Evolutionary conservation across 1,284 basidiomycete species (phyloP).

Genomic region (Ceratobasidium sp.): DNA sequence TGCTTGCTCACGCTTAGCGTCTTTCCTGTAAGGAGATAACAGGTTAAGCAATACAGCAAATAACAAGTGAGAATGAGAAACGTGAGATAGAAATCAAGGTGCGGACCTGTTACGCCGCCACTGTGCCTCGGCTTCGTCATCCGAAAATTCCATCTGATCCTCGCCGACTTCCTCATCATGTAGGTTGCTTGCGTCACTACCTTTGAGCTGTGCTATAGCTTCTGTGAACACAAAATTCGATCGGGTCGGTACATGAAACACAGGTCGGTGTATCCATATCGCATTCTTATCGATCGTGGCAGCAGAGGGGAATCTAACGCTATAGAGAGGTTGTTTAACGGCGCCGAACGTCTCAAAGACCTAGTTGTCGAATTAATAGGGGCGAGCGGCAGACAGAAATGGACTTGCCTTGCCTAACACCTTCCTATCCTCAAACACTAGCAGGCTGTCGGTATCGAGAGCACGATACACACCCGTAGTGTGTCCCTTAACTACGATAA

Average conservation of each 20-base stretch:
- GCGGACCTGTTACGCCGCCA: conserved; percentile 46
- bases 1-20: conserved; percentile 29
- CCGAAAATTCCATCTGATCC: conserved; percentile 89
- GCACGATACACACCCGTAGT: conserved; percentile 66
- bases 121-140: conserved; percentile 87
- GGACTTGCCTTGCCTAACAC: conserved; percentile 84
- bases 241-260: conserved; percentile 79
- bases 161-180: conserved; percentile 91
- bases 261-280: conserved; percentile 39
- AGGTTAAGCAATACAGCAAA: background rate
- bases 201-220: conserved; percentile 75
- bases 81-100: background rate
- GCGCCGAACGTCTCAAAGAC: conserved; percentile 93
- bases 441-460: conserved; percentile 86
- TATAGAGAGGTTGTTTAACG: conserved; percentile 86
- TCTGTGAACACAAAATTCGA: conserved; percentile 85
- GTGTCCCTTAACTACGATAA: conserved; percentile 77
- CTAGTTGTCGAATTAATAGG: conserved; percentile 60
- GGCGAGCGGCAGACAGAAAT: background rate
- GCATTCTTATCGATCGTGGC: conserved; percentile 47
- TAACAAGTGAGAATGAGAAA: background rate
- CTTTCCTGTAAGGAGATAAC: conserved; percentile 4
- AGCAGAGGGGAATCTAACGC: conserved; percentile 67
- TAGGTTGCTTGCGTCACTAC: conserved; percentile 93
- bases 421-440: conserved; percentile 86